Evolutionary conservation across 148 eudicot species (phyloP).

Genomic region (Cornus kousa): DNA sequence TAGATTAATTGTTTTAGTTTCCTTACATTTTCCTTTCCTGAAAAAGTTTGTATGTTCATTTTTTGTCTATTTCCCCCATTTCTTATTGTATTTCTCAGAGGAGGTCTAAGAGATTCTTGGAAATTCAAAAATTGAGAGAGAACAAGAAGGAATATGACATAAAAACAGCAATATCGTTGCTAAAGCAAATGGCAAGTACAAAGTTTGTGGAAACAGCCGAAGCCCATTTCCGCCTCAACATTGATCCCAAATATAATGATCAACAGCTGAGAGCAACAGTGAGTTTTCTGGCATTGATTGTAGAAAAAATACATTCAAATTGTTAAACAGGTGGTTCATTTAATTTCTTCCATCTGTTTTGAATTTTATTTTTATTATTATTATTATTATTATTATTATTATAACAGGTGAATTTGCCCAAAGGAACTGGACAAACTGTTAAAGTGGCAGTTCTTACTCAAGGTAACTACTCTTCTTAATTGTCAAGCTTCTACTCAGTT

Average conservation of each 20-base stretch:
- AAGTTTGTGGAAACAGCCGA: constrained; percentile 87
- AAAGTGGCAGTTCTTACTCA: constrained; percentile 96
- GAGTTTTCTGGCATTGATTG: constrained; percentile 23
- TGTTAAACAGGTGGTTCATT: too few relatives aligned
- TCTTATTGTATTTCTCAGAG: constrained; percentile 34
- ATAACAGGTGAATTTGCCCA: constrained; percentile 83
- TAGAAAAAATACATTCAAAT: not conserved
- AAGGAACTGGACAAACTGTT: constrained; percentile 83
- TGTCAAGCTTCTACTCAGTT: not conserved
- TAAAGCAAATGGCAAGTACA: constrained; percentile 73
- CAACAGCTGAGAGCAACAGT: constrained; percentile 98
- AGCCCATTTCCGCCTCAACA: constrained; percentile 94
- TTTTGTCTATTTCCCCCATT: constrained; percentile 1
- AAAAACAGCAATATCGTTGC: constrained; percentile 66
- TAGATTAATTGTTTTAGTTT: not conserved
- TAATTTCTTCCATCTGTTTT: not conserved
- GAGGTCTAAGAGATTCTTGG: constrained; percentile 90
- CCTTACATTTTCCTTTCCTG: not conserved
- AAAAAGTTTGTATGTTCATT: not conserved
- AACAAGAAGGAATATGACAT: constrained; percentile 81
- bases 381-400: not conserved
- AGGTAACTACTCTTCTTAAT: constrained; percentile 40
- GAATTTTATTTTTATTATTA: too few relatives aligned
- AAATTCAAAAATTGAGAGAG: constrained; percentile 76
- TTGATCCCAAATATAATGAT: constrained; percentile 95